phyloP scores from a whole-genome alignment of 1,284 basidiomycete genomes.

The Malassezia pachydermatis region DNA sequence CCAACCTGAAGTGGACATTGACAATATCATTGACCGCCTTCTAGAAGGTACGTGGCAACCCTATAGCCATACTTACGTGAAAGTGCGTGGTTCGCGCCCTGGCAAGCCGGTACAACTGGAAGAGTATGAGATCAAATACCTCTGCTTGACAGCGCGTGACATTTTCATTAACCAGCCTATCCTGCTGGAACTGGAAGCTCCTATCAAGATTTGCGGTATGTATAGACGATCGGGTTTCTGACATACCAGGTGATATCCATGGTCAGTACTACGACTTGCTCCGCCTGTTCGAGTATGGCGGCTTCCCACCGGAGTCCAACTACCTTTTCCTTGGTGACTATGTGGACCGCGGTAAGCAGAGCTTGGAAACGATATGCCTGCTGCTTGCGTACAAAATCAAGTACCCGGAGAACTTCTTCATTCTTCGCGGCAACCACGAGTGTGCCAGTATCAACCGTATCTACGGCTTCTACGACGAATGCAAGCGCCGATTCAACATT shows the following conservation, averaged over 20 bases:
- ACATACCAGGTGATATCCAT: conserved; percentile 65
- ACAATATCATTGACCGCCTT: conserved; percentile 47
- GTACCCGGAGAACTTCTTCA: conserved; percentile 96
- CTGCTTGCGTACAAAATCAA: conserved; percentile 93
- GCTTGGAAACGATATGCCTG: conserved; percentile 76
- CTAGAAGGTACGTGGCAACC: conserved; percentile 36
- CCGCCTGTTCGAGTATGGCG: conserved; percentile 85
- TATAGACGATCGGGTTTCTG: conserved; percentile 27
- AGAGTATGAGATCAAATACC: conserved; percentile 91
- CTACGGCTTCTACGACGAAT: conserved; percentile 94
- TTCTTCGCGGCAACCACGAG: conserved; percentile 85
- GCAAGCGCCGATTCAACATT: conserved; percentile 96
- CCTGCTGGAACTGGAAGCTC: conserved; percentile 81
- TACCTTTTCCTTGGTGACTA: conserved; percentile 93
- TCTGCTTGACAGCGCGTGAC: conserved; percentile 86
- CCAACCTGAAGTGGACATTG: conserved; percentile 44
- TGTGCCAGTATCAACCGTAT: conserved; percentile 90
- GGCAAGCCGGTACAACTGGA: conserved; percentile 86
- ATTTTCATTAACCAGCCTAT: conserved; percentile 95
- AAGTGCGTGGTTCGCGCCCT: conserved; percentile 81
- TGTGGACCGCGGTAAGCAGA: conserved; percentile 88
- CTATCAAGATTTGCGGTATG: conserved; percentile 92
- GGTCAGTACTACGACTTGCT: conserved; percentile 91
- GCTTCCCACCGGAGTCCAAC: conserved; percentile 89
- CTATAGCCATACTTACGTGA: not conserved